phyloP scores from a whole-genome alignment of 176 grass and related monocot species.

The Carex myosuroides region DNA sequence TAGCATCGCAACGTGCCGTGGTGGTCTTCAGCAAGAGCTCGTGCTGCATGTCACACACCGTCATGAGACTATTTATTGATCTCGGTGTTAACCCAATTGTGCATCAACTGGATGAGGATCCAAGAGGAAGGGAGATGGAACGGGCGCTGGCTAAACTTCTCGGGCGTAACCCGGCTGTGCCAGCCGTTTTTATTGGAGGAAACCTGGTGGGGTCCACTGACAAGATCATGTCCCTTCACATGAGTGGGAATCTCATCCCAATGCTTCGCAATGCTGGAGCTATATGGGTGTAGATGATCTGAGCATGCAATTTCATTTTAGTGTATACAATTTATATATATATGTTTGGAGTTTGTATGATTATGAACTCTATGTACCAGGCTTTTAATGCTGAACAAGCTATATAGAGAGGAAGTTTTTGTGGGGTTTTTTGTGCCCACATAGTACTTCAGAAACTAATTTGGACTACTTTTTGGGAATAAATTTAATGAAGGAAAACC shows the following conservation, averaged over 20 bases:
- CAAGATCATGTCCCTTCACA: constrained; percentile 53
- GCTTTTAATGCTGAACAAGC: not conserved
- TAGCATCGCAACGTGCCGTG: constrained; percentile 60
- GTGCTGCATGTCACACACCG: constrained; percentile 89
- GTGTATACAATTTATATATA: not conserved
- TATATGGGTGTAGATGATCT: constrained; percentile 36
- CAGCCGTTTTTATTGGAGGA: constrained; percentile 53
- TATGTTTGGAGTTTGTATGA: constrained; percentile 1
- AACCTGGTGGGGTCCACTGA: constrained; percentile 47
- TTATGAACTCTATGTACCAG: not conserved
- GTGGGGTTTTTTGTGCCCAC: constrained; percentile 6
- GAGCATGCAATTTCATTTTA: not conserved
- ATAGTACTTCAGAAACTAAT: not conserved
- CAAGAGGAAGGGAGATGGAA: constrained; percentile 40
- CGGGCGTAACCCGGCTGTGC: constrained; percentile 15
- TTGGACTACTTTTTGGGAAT: not conserved
- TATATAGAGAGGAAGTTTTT: not conserved
- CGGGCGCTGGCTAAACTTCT: constrained; percentile 31
- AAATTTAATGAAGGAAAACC: not conserved
- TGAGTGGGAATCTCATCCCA: constrained; percentile 39
- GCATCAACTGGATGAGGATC: constrained; percentile 42
- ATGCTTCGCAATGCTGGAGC: constrained; percentile 48
- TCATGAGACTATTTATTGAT: constrained; percentile 43
- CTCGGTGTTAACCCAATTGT: constrained; percentile 42
- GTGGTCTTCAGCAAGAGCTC: constrained; percentile 83